These are phyloP conservation scores for Pichia kudriavzevii DNA, from an alignment of 1,139 yeast genomes.

Conservation along the genomic window DNA sequence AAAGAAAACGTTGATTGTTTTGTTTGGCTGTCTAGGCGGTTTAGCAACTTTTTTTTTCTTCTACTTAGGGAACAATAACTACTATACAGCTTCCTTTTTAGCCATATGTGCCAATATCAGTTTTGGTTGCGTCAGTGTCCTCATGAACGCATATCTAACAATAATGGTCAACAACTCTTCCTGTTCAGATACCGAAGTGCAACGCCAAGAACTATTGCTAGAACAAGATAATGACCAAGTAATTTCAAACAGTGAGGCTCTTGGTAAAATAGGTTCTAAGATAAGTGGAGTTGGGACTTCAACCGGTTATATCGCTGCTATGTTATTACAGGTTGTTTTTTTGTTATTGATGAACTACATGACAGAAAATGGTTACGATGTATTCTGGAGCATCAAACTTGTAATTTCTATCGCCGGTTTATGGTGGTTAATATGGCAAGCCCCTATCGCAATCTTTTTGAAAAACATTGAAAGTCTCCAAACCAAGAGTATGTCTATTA, in stretches of 20 bases:
- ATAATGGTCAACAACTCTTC: slow-evolving; percentile 38
- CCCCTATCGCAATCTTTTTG: slow-evolving; percentile 44
- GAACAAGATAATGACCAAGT: neutral
- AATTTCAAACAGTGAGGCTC: slow-evolving; percentile 5
- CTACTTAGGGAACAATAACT: slow-evolving; percentile 36
- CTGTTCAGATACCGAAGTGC: slow-evolving; percentile 9
- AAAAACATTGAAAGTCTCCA: slow-evolving; percentile 25
- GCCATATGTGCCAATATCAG: slow-evolving; percentile 58
- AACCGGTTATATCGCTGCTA: slow-evolving; percentile 55
- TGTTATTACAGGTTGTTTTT: slow-evolving; percentile 51
- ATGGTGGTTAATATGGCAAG: slow-evolving; percentile 66
- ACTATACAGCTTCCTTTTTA: slow-evolving; percentile 46
- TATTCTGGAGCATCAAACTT: slow-evolving; percentile 33
- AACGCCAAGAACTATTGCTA: neutral
- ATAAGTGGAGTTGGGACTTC: slow-evolving; percentile 64
- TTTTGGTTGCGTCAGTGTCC: slow-evolving; percentile 65
- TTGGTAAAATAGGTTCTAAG: slow-evolving; percentile 33
- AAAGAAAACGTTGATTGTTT: slow-evolving; percentile 44
- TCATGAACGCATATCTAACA: slow-evolving; percentile 67
- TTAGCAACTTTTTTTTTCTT: slow-evolving; percentile 41
- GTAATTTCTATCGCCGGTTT: slow-evolving; percentile 54
- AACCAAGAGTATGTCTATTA: neutral
- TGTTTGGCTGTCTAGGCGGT: slow-evolving; percentile 51
- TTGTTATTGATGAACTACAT: slow-evolving; percentile 36
- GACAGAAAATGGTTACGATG: slow-evolving; percentile 28